Percentiles rank a stretch among this genome's conserved stretches.
Evolutionary conservation across 345 rosid species (phyloP).

Genomic region (Adansonia digitata): DNA sequence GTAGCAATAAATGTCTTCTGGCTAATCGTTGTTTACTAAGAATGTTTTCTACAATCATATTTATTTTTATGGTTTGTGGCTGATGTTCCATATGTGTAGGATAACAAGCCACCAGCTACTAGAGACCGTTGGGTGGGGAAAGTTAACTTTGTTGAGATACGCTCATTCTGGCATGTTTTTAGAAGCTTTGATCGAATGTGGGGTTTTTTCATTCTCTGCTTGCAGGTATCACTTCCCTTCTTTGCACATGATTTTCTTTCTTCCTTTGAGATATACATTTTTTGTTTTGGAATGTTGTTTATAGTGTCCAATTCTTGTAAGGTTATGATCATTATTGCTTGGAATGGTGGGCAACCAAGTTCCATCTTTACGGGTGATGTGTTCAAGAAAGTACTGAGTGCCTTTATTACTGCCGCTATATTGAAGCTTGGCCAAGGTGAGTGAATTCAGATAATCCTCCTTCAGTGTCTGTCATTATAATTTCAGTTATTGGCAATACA

Average conservation of each 20-base stretch:
- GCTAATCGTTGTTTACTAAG: not conserved
- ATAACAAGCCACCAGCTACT: constrained; percentile 45
- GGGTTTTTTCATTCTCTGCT: constrained; percentile 83
- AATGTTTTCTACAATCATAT: not conserved
- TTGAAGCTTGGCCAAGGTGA: constrained; percentile 97
- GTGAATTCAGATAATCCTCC: not conserved
- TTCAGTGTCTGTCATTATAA: not conserved
- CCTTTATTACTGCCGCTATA: constrained; percentile 94
- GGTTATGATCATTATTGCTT: constrained; percentile 96
- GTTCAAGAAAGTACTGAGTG: constrained; percentile 80
- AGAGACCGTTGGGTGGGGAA: constrained; percentile 87
- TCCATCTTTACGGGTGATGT: constrained; percentile 49
- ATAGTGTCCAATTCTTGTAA: constrained; percentile 28
- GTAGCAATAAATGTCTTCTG: not conserved
- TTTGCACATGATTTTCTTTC: not conserved
- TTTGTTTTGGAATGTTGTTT: constrained; percentile 20
- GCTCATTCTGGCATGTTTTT: constrained; percentile 94
- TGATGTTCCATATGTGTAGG: constrained; percentile 40
- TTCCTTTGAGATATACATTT: not conserved
- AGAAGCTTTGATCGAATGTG: constrained; percentile 99
- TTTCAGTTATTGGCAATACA: not conserved
- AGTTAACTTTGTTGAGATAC: constrained; percentile 96
- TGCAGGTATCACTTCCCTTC: constrained; percentile 55
- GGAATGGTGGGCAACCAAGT: constrained; percentile 74
- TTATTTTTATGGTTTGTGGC: not conserved